phyloP scores from a whole-genome alignment of 495 filamentous ascomycete genomes.

The Penicillium maclennaniae region DNA sequence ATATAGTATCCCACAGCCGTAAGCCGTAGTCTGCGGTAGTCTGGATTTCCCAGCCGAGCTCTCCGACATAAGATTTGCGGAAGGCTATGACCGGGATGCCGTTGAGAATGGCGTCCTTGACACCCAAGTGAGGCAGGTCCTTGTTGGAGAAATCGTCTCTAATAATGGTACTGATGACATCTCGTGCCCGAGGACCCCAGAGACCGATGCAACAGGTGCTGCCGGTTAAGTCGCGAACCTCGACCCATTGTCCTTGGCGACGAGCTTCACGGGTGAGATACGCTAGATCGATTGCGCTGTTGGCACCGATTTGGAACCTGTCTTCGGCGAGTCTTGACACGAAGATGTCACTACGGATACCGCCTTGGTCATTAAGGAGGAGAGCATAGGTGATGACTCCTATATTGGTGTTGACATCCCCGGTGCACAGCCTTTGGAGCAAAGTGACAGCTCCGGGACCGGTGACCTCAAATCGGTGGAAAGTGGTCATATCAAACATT shows the following conservation, averaged over 20 bases:
- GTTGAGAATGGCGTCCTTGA: conserved; percentile 32
- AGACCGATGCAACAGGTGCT: conserved; percentile 50
- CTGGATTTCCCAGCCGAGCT: conserved; percentile 50
- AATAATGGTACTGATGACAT: conserved; percentile 31
- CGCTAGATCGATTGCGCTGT: conserved; percentile 39
- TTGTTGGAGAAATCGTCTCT: conserved; percentile 39
- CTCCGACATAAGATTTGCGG: conserved; percentile 47
- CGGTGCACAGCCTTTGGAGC: conserved; percentile 44
- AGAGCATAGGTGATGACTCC: conserved; percentile 44
- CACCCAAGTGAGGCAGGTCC: conserved; percentile 35
- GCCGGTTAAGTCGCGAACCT: conserved; percentile 47
- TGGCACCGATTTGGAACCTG: conserved; percentile 45
- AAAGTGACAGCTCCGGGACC: conserved; percentile 43
- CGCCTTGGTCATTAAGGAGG: conserved; percentile 38
- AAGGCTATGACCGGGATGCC: conserved; percentile 41
- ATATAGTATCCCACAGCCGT: conserved; percentile 45
- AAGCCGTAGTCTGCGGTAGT: conserved; percentile 44
- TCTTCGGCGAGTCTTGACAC: conserved; percentile 34
- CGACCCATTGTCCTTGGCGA: conserved; percentile 33
- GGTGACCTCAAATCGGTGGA: conserved; percentile 44
- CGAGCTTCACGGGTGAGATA: conserved; percentile 43
- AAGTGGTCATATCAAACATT: conserved; percentile 53
- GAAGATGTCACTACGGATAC: conserved; percentile 41
- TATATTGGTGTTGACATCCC: conserved; percentile 31
- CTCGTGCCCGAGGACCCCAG: conserved; percentile 46